Percentiles rank a stretch among this genome's conserved stretches.
Evolutionary conservation across 1,139 yeast species (phyloP).

Genomic region (Nadsonia starkeyi-henricii): DNA sequence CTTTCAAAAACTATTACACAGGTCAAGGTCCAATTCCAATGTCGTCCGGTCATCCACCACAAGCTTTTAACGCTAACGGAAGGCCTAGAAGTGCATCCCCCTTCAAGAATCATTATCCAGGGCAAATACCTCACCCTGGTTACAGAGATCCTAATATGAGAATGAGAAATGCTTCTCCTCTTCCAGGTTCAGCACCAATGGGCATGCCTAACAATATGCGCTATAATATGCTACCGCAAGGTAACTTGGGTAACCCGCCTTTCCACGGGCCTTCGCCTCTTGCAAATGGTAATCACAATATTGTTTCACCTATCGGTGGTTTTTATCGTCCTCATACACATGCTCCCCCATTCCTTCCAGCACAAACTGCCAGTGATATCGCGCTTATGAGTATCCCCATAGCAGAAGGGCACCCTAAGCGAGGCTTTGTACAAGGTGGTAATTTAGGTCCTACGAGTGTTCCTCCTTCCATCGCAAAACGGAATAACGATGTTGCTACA

Average conservation of each 20-base stretch:
- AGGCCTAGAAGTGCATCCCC: not conserved
- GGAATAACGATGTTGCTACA: not conserved
- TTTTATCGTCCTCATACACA: not conserved
- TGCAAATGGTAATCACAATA: not conserved
- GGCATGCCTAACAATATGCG: not conserved
- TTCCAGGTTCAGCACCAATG: not conserved
- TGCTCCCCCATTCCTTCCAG: not conserved
- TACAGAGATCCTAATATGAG: not conserved
- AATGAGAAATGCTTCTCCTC: not conserved
- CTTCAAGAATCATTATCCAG: not conserved
- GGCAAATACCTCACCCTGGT: not conserved
- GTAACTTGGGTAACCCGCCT: not conserved
- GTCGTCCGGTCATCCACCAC: not conserved
- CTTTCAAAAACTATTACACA: not conserved
- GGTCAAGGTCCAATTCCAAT: not conserved
- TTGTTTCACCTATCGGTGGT: not conserved
- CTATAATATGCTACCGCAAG: not conserved
- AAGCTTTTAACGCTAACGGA: not conserved
- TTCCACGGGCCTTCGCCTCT: not conserved
- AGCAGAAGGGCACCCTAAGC: not conserved
- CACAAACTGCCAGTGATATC: not conserved
- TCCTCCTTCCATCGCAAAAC: not conserved
- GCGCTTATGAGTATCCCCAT: not conserved
- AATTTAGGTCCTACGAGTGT: not conserved
- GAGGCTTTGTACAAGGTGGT: not conserved